Evolutionary conservation across 225 moss, liverwort and hornwort species (phyloP).

Genomic region (Polytrichum formosum): DNA sequence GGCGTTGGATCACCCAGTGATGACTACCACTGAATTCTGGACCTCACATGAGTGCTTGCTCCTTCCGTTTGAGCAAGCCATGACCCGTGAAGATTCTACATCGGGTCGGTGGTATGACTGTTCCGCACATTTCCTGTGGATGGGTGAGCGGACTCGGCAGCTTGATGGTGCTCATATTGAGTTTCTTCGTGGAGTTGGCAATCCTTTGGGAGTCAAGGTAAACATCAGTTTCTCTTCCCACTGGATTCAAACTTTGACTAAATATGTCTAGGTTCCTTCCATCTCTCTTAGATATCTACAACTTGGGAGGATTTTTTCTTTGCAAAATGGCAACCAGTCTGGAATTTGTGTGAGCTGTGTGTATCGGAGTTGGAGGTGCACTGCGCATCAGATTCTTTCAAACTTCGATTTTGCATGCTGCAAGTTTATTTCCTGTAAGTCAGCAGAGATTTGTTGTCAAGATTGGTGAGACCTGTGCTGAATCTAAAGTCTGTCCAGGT

Average conservation of each 20-base stretch:
- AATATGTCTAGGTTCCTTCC: no score
- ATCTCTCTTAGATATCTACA: no score
- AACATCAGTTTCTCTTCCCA: not conserved
- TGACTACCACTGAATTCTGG: constrained; percentile 59
- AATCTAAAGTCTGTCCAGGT: not conserved
- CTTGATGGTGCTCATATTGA: constrained; percentile 66
- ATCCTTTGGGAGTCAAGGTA: constrained; percentile 59
- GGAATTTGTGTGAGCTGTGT: no score
- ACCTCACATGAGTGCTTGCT: constrained; percentile 64
- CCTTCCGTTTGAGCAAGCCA: constrained; percentile 60
- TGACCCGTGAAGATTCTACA: constrained; percentile 58
- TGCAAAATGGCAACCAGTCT: no score
- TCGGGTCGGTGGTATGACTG: constrained; percentile 61
- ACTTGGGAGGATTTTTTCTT: no score
- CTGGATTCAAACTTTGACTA: no score
- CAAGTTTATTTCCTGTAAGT: no score
- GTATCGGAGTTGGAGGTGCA: no score
- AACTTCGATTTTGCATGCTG: no score
- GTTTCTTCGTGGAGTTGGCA: constrained; percentile 71
- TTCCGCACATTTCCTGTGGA: constrained; percentile 63
- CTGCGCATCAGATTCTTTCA: no score
- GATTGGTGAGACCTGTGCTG: not conserved
- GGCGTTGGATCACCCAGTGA: constrained; percentile 39
- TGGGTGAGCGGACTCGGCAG: constrained; percentile 63
- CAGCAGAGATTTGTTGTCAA: no score